phyloP scores from a whole-genome alignment of 2,329 filamentous ascomycete species.

The Verticillium alfalfae region DNA sequence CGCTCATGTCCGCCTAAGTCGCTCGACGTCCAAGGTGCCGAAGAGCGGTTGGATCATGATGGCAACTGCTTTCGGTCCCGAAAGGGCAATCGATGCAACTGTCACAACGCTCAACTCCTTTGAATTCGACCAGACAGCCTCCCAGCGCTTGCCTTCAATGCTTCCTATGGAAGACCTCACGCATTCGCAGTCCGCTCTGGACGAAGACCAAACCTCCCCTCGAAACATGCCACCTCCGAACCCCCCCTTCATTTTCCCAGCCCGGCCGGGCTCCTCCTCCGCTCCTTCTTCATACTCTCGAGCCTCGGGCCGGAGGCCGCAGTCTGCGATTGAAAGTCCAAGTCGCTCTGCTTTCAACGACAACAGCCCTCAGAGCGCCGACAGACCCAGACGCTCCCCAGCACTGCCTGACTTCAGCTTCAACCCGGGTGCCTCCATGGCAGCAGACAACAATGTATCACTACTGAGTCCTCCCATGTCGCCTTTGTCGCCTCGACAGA shows the following conservation, averaged over 20 bases:
- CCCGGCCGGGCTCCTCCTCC: conserved; percentile 39
- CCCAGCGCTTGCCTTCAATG: not conserved
- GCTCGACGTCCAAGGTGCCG: conserved; percentile 39
- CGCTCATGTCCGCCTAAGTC: conserved; percentile 33
- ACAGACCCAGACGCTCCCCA: conserved; percentile 21
- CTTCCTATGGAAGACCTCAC: not conserved
- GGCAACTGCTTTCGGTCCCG: conserved; percentile 33
- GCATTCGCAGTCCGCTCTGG: not conserved
- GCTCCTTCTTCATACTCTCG: conserved; percentile 43
- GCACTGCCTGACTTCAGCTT: conserved; percentile 51
- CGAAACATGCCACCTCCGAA: conserved; percentile 44
- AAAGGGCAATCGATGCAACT: conserved; percentile 22
- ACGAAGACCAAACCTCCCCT: conserved; percentile 22
- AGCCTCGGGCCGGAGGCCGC: conserved; percentile 42
- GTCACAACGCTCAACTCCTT: conserved; percentile 1
- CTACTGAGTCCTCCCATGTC: conserved; percentile 51
- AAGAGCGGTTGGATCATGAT: conserved; percentile 39
- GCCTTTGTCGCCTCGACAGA: conserved; percentile 32
- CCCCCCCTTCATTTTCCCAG: conserved; percentile 60
- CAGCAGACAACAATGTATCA: conserved; percentile 24
- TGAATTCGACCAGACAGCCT: not conserved
- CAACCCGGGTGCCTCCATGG: conserved; percentile 40
- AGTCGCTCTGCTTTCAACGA: conserved; percentile 11
- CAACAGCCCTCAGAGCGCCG: not conserved
- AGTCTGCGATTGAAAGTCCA: conserved; percentile 45